A percentile compares a stretch with the other conserved stretches of the same genome.
phyloP scores from a whole-genome alignment of 116 monocot genomes.

The Dioscorea cayenensis region DNA sequence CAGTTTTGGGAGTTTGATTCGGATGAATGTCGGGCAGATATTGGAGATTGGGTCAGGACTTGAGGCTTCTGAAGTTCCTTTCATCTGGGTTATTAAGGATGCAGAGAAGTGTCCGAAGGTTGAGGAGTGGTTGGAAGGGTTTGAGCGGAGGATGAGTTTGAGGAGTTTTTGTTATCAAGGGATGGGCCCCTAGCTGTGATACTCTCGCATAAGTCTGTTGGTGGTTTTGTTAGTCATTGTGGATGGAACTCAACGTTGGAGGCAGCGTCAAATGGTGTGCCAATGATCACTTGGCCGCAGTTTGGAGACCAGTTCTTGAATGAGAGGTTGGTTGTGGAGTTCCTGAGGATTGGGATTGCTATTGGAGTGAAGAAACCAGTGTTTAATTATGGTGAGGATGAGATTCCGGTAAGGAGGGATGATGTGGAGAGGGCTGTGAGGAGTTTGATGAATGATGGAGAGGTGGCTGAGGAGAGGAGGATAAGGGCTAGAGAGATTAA shows the following conservation, averaged over 20 bases:
- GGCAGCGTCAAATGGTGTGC: neutral
- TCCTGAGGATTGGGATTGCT: neutral
- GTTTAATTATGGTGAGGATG: neutral
- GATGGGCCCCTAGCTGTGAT: neutral
- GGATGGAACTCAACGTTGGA: conserved; percentile 40
- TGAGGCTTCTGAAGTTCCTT: conserved; percentile 16
- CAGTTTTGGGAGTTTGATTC: conserved; percentile 24
- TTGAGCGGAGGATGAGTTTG: conserved; percentile 3
- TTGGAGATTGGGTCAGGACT: conserved; percentile 28
- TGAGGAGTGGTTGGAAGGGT: conserved; percentile 1
- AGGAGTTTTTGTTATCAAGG: conserved; percentile 5
- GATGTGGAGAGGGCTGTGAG: neutral
- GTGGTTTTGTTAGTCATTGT: conserved; percentile 28
- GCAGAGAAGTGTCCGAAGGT: conserved; percentile 1
- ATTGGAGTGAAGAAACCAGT: neutral
- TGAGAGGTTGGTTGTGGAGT: conserved; percentile 1
- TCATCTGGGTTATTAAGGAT: conserved; percentile 37
- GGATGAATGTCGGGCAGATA: neutral
- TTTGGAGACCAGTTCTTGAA: conserved; percentile 3
- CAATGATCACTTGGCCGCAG: conserved; percentile 1
- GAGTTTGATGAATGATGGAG: conserved; percentile 4
- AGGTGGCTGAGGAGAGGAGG: conserved; percentile 1
- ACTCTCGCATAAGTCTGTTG: neutral
- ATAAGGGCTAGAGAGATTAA: neutral
- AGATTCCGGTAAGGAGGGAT: neutral